These are phyloP conservation scores for Croton setiger DNA, from an alignment of 441 rosid genomes.

Conservation along the genomic window DNA sequence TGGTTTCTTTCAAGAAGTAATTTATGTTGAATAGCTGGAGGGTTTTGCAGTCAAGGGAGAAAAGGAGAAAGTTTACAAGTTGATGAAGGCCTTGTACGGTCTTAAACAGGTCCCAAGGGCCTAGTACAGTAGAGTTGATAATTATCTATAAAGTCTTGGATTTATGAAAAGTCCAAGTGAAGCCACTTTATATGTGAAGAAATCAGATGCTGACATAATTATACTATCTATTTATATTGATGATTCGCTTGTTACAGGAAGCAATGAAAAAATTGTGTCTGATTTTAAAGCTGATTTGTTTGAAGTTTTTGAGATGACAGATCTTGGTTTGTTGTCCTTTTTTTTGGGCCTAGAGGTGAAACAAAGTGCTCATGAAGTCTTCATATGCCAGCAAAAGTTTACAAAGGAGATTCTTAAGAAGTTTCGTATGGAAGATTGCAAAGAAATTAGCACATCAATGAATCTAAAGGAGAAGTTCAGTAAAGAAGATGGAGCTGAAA, in stretches of 20 bases:
- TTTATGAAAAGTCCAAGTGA: background rate
- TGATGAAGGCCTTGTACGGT: slow-evolving; percentile 1
- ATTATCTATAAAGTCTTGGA: background rate
- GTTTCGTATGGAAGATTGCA: background rate
- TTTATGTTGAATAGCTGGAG: slow-evolving; percentile 6
- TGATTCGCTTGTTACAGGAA: slow-evolving; percentile 1
- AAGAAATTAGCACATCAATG: background rate
- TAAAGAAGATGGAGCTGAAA: background rate
- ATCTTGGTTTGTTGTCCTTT: background rate
- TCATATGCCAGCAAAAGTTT: background rate
- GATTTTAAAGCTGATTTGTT: slow-evolving; percentile 7
- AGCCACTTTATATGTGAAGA: background rate
- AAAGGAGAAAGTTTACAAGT: background rate
- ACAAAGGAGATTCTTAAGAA: background rate
- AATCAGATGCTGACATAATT: background rate
- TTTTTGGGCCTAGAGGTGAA: slow-evolving; percentile 4
- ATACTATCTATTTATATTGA: slow-evolving; percentile 5
- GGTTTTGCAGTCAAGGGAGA: background rate
- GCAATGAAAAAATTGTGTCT: background rate
- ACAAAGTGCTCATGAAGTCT: background rate
- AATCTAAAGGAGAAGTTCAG: background rate
- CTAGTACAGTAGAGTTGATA: background rate
- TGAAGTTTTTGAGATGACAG: background rate
- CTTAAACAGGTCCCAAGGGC: background rate
- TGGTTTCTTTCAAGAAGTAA: slow-evolving; percentile 5